Evolutionary conservation across 1,284 basidiomycete genomes (phyloP).

Genomic region (Ceratobasidium sp.): DNA sequence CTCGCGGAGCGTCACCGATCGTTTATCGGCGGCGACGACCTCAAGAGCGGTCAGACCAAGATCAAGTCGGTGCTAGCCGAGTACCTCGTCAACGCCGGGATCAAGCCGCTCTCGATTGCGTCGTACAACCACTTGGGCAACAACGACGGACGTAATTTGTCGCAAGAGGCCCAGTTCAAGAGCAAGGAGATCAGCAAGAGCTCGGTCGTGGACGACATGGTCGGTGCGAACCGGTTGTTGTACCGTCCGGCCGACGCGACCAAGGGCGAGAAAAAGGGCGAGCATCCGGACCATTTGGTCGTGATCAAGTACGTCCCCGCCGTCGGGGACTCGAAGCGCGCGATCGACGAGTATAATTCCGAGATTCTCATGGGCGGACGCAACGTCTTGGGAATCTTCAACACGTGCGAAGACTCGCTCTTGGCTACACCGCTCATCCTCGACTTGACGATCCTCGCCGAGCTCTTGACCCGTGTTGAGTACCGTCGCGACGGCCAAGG

Average conservation of each 20-base stretch:
- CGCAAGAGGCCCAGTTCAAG: slow-evolving; percentile 94
- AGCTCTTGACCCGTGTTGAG: slow-evolving; percentile 92
- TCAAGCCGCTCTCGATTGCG: slow-evolving; percentile 96
- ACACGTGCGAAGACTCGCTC: slow-evolving; percentile 97
- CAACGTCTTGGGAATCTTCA: slow-evolving; percentile 93
- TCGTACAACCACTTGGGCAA: slow-evolving; percentile 99
- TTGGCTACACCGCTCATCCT: slow-evolving; percentile 96
- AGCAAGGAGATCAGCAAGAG: slow-evolving; percentile 99
- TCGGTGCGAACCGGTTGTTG: slow-evolving; percentile 88
- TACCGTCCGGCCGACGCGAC: slow-evolving; percentile 76
- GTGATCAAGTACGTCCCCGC: slow-evolving; percentile 96
- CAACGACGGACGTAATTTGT: slow-evolving; percentile 96
- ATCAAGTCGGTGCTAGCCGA: slow-evolving; percentile 96
- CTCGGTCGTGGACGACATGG: slow-evolving; percentile 98
- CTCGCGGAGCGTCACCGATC: slow-evolving; percentile 91
- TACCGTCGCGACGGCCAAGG: slow-evolving; percentile 73
- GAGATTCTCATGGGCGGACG: slow-evolving; percentile 78
- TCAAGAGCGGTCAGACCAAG: slow-evolving; percentile 96
- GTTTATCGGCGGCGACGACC: slow-evolving; percentile 98
- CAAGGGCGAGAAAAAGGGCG: slow-evolving; percentile 77
- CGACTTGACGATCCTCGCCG: slow-evolving; percentile 93
- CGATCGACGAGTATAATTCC: slow-evolving; percentile 99
- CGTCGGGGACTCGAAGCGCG: slow-evolving; percentile 96
- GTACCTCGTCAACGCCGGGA: slow-evolving; percentile 98
- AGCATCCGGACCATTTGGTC: slow-evolving; percentile 97